Evolutionary conservation across 2,329 filamentous ascomycete genomes (phyloP).

Genomic region (Thelonectria rubi): DNA sequence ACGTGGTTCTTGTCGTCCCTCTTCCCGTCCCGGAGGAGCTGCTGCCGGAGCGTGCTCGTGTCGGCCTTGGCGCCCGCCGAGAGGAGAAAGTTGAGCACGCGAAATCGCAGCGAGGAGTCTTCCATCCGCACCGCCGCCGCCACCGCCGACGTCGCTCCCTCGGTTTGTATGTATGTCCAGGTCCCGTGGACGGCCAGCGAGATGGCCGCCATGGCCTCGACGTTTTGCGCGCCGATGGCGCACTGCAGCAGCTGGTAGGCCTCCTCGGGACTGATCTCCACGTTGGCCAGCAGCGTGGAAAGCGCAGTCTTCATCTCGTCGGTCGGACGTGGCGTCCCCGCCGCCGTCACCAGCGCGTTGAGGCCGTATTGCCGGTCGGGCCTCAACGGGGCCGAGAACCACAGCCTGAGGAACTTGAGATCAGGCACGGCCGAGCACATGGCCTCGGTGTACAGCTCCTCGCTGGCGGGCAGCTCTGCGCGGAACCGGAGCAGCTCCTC

Average conservation of each 20-base stretch:
- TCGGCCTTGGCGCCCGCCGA: constrained; percentile 1
- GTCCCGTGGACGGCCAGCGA: not conserved
- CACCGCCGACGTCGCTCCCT: not conserved
- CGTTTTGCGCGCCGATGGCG: not conserved
- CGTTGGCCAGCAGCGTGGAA: constrained; percentile 1
- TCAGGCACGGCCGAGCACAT: not conserved
- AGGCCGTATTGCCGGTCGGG: not conserved
- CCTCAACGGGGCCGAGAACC: not conserved
- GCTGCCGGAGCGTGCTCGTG: not conserved
- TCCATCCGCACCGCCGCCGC: not conserved
- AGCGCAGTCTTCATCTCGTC: not conserved
- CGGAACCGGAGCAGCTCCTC: not conserved
- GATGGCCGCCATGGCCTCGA: not conserved
- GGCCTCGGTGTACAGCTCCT: not conserved
- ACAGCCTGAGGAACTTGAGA: not conserved
- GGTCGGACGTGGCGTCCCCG: not conserved
- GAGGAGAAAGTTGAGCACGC: constrained; percentile 1
- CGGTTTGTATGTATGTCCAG: not conserved
- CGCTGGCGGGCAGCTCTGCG: not conserved
- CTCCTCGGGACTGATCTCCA: not conserved
- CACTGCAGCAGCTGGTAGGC: not conserved
- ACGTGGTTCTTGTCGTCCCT: not conserved
- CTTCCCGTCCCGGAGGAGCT: not conserved
- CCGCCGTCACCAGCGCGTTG: not conserved
- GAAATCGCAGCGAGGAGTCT: not conserved